Conservation (phyloP, 2,329 filamentous ascomycete species). For the Knoxdaviesia proteae region DNA sequence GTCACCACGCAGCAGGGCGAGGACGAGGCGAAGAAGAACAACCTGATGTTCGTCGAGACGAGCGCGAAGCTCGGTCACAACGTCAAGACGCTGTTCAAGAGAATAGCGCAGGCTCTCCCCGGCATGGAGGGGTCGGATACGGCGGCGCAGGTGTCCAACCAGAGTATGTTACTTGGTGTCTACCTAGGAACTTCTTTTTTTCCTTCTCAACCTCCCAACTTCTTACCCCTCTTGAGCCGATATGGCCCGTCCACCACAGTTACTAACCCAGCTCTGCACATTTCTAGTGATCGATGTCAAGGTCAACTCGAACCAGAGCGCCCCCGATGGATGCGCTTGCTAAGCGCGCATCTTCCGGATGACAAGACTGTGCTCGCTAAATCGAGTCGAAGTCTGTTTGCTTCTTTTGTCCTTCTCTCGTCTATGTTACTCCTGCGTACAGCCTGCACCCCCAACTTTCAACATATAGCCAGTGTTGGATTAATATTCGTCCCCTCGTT, state of each 20-base stretch:
- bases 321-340: constrained; percentile 56
- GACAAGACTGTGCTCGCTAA: constrained; percentile 13
- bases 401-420: no score
- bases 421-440: no score
- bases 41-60: constrained; percentile 97
- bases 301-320: constrained; percentile 48
- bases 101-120: constrained; percentile 91
- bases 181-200: background rate
- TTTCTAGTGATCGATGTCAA: constrained; percentile 75
- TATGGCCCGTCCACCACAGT: background rate
- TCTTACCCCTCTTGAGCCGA: no score
- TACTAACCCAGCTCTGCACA: constrained; percentile 8
- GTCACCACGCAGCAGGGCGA: constrained; percentile 92
- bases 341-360: constrained; percentile 15
- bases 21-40: constrained; percentile 95
- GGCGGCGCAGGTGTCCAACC: constrained; percentile 47
- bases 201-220: background rate
- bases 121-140: constrained; percentile 89
- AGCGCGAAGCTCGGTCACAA: constrained; percentile 96
- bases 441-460: no score
- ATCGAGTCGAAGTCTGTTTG: background rate
- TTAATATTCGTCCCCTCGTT: background rate
- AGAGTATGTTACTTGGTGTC: constrained; percentile 39
- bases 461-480: no score
- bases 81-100: constrained; percentile 90